Evolutionary conservation across 2,329 filamentous ascomycete genomes (phyloP).

Genomic region (Sporothrix phasma): DNA sequence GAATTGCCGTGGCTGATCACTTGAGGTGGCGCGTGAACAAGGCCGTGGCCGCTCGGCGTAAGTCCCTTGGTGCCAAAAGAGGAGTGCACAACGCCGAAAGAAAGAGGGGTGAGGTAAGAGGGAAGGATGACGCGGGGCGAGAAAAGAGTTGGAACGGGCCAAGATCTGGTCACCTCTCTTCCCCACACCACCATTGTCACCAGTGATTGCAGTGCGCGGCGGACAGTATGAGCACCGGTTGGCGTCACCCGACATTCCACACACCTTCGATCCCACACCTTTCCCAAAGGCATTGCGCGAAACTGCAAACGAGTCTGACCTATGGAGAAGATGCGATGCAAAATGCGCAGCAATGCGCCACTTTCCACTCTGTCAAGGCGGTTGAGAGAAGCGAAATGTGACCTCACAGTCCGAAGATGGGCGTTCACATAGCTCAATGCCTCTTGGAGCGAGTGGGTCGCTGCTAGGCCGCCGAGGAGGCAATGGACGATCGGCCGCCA

Average conservation of each 20-base stretch:
- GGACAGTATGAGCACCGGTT: neutral
- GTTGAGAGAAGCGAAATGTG: neutral
- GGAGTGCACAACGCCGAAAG: constrained; percentile 3
- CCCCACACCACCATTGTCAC: neutral
- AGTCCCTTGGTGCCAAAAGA: neutral
- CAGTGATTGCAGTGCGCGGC: neutral
- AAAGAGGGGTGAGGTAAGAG: neutral
- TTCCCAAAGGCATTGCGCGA: neutral
- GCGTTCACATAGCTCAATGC: constrained; percentile 55
- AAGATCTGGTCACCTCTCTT: neutral
- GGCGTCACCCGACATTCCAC: constrained; percentile 2
- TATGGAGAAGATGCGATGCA: neutral
- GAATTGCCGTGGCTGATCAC: neutral
- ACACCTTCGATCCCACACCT: neutral
- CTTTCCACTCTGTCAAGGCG: neutral
- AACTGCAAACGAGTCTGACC: neutral
- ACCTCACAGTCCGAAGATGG: constrained; percentile 41
- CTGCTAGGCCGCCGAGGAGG: constrained; percentile 44
- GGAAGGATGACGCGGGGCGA: neutral
- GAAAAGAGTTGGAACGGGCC: neutral
- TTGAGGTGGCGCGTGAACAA: neutral
- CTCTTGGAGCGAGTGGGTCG: constrained; percentile 49
- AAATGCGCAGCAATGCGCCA: neutral
- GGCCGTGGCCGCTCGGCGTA: neutral
- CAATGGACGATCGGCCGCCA: constrained; percentile 42